Base-by-base conservation (phyloP, 352 stramenopile species). In the Blastocystis sp. region DNA sequence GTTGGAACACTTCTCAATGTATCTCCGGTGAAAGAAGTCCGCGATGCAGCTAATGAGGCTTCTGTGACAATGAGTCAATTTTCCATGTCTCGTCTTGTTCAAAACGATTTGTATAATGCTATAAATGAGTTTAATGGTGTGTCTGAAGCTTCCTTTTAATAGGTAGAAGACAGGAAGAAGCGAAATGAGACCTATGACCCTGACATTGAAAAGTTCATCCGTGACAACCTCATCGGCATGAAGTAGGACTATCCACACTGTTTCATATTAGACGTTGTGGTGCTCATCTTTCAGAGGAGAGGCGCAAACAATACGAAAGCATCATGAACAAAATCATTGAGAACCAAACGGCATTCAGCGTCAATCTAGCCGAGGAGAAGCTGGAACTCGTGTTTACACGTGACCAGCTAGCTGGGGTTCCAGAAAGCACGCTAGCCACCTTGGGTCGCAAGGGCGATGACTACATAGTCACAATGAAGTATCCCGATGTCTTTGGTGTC, bases 401-500 rank as follows among this genome's bases (percentile, higher is more conserved):
- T 1, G 93, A 94, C 0, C 93, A 96, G 88, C 93, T 96, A 30
- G 92, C 93, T 70, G 94, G 94, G 1, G 92, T 95, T 7, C 93
- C 91, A 47, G 92, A 95, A 0, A 94, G 95, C 78, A 96, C 95
- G 39, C 93, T 96, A 30, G 73, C 89, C 47, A 91, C 92, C 1
- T 92, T 95, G 45, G 91, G 94, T 65, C 94, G 93, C 81, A 92
- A 92, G 47, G 91, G 92, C 26, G 92, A 95, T 56, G 92, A 92
- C 87, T 95, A 93, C 91, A 95, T 95, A 79, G 93, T 96, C n/a
- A 93, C 92, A 7, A 92, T 96, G 37, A 96, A 95, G 59, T 96
- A 96, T 92, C 93, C 94, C 62, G 95, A 94, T 0, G 94, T 96
- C 47, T 96, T 96, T 88, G 93, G 94, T 16, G 95, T 97, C 78